Conservation (phyloP, 306 rosid species). For the Inga laurina region DNA sequence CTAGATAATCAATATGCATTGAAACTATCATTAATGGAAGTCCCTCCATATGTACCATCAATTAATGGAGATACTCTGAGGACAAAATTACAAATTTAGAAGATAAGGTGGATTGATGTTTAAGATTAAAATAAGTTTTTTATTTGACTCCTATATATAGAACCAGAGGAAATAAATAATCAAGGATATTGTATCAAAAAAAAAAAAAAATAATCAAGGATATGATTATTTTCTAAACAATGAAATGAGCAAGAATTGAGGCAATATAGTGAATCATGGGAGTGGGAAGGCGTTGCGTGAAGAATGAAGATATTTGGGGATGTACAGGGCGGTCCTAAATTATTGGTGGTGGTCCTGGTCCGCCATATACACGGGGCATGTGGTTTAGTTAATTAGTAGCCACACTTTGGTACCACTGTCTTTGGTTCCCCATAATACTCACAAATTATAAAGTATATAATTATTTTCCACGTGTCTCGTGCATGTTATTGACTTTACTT, state of each 20-base stretch:
- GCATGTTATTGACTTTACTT: slow-evolving; percentile 1
- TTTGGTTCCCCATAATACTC: neutral
- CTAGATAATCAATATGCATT: too few species aligned
- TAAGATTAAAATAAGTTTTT: too few species aligned
- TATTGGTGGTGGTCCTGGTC: neutral
- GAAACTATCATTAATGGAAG: too few species aligned
- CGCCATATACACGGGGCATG: neutral
- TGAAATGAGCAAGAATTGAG: neutral
- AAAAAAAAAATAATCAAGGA: too few species aligned
- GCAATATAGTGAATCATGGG: neutral
- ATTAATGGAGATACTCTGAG: too few species aligned
- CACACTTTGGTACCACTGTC: neutral
- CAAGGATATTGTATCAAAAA: too few species aligned
- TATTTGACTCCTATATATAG: too few species aligned
- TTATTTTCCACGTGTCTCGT: neutral
- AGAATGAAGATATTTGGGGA: neutral
- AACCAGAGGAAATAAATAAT: too few species aligned
- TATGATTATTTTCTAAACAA: neutral
- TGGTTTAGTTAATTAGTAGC: neutral
- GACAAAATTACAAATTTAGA: too few species aligned
- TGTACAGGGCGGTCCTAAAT: neutral
- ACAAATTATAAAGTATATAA: neutral
- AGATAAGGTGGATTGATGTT: too few species aligned
- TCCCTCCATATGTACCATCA: too few species aligned
- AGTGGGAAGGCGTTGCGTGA: neutral